These are phyloP conservation scores for Colletotrichum horii DNA, from an alignment of 2,329 filamentous ascomycete genomes.

Conservation along the genomic window DNA sequence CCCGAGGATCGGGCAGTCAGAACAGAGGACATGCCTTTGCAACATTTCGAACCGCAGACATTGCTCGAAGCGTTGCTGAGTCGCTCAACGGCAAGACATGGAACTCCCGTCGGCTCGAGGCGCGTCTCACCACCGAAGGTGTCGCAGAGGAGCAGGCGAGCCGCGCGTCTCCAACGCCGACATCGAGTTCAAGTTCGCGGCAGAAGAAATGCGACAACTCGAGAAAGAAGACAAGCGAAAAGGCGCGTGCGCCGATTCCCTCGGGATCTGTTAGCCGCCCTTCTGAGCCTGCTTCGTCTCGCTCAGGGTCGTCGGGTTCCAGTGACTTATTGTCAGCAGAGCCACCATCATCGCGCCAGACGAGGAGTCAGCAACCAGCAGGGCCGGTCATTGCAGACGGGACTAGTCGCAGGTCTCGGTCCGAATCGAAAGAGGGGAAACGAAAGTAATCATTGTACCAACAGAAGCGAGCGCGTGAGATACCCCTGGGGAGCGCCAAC, in stretches of 20 bases:
- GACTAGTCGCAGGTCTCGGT: neutral
- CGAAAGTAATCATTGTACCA: neutral
- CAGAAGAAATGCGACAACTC: neutral
- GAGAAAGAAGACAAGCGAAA: neutral
- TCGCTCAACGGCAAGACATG: neutral
- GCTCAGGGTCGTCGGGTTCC: neutral
- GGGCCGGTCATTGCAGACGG: neutral
- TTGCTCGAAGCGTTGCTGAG: neutral
- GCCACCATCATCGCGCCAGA: neutral
- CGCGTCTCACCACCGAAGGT: neutral
- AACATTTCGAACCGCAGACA: neutral
- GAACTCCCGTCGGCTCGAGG: neutral
- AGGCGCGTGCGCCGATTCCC: neutral
- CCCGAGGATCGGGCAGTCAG: neutral
- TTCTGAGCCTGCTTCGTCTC: neutral
- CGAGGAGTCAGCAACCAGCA: neutral
- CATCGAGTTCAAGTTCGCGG: neutral
- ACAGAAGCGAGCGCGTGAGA: neutral
- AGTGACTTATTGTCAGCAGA: neutral
- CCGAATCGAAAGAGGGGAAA: neutral
- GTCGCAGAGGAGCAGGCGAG: neutral
- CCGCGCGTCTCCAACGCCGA: neutral
- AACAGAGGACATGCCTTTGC: slow-evolving; percentile 4
- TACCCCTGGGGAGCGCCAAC: neutral
- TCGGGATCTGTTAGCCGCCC: neutral